Evolutionary conservation across 1,139 yeast species (phyloP).

Genomic region (Cylindricascospora bacillispora): DNA sequence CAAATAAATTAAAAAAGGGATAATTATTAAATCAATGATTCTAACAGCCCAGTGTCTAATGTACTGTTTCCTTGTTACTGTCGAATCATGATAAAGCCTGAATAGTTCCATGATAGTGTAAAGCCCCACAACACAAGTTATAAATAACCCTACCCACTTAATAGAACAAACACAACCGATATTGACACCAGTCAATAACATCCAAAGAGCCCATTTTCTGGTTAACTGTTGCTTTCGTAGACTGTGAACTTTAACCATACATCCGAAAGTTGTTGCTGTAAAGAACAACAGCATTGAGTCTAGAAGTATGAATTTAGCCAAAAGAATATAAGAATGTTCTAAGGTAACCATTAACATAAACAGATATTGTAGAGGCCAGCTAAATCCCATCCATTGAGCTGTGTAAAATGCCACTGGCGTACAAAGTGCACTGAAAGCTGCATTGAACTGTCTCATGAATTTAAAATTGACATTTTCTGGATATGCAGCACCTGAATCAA

Average conservation of each 20-base stretch:
- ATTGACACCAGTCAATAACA: slow-evolving; percentile 57
- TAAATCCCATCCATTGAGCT: slow-evolving; percentile 37
- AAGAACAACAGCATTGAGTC: slow-evolving; percentile 66
- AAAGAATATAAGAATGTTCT: slow-evolving; percentile 52
- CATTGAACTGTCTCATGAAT: slow-evolving; percentile 55
- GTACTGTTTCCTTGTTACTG: slow-evolving; percentile 33
- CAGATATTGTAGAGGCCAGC: slow-evolving; percentile 37
- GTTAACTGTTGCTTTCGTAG: slow-evolving; percentile 35
- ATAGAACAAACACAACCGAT: slow-evolving; percentile 91
- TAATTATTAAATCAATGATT: slow-evolving; percentile 48
- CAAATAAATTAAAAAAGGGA: slow-evolving; percentile 65
- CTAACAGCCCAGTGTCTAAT: slow-evolving; percentile 61
- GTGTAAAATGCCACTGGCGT: slow-evolving; percentile 56
- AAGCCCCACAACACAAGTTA: slow-evolving; percentile 74
- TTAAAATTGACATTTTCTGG: slow-evolving; percentile 44
- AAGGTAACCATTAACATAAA: slow-evolving; percentile 48
- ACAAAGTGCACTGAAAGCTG: slow-evolving; percentile 47
- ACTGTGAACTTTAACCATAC: slow-evolving; percentile 43
- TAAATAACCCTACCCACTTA: slow-evolving; percentile 91
- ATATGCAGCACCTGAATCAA: slow-evolving; percentile 46
- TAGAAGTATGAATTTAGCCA: slow-evolving; percentile 57
- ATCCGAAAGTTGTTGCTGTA: slow-evolving; percentile 48
- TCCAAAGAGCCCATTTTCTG: slow-evolving; percentile 40
- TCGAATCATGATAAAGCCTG: slow-evolving; percentile 39
- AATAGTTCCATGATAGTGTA: slow-evolving; percentile 68